Conservation (phyloP, 768 basidiomycete genomes). For the Cubamyces sp. region DNA sequence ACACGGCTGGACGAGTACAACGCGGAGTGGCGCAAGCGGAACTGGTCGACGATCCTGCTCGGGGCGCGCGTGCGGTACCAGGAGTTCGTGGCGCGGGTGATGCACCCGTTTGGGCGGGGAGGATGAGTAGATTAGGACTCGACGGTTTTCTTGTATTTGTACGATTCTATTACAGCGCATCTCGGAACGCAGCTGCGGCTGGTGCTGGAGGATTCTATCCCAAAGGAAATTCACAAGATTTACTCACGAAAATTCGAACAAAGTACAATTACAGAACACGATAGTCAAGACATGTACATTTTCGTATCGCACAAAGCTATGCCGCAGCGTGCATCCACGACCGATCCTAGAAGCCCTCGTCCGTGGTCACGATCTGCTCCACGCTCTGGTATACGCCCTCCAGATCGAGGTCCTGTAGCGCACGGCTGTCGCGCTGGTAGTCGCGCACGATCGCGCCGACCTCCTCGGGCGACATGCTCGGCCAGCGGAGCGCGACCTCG, state of each 20-base stretch:
- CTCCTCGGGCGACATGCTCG: constrained; percentile 70
- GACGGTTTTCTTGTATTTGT: constrained; percentile 20
- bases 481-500: constrained; percentile 74
- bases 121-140: constrained; percentile 40
- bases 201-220: not conserved
- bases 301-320: not conserved
- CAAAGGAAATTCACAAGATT: not conserved
- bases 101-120: constrained; percentile 26
- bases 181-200: constrained; percentile 9
- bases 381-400: constrained; percentile 66
- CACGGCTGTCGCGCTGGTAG: constrained; percentile 63
- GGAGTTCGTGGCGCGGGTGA: constrained; percentile 33
- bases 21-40: constrained; percentile 67
- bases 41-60: constrained; percentile 57
- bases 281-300: constrained; percentile 6
- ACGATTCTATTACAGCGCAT: too few species aligned
- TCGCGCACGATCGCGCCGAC: constrained; percentile 61
- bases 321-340: not conserved
- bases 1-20: constrained; percentile 62
- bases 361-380: constrained; percentile 62
- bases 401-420: constrained; percentile 57
- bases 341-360: constrained; percentile 15
- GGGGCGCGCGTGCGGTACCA: constrained; percentile 58
- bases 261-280: not conserved
- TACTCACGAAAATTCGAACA: not conserved